These are phyloP conservation scores for Sclerotinia minor DNA, from an alignment of 2,329 filamentous ascomycete species.

Conservation along the genomic window DNA sequence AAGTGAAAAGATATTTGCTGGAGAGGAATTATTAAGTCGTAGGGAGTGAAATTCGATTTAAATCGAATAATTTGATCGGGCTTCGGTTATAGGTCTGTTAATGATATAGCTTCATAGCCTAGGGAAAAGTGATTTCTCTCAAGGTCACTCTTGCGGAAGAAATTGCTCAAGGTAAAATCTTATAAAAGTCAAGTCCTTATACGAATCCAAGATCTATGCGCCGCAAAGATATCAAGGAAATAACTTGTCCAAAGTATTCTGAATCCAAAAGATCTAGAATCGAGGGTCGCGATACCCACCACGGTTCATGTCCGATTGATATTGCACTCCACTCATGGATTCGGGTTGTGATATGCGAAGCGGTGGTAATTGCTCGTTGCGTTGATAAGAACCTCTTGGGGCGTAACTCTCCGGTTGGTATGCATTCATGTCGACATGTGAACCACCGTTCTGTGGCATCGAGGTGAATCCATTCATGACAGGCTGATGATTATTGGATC, in stretches of 20 bases:
- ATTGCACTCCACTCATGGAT: constrained; percentile 67
- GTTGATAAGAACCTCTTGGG: constrained; percentile 19
- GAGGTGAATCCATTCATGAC: constrained; percentile 27
- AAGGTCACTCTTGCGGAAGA: not conserved
- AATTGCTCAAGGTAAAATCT: not conserved
- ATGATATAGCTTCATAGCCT: not conserved
- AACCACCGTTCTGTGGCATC: constrained; percentile 20
- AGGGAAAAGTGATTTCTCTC: not conserved
- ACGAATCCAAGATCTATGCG: not conserved
- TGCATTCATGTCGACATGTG: constrained; percentile 22
- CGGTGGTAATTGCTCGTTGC: constrained; percentile 42
- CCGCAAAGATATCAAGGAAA: not conserved
- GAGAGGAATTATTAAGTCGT: not conserved
- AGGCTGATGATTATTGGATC: constrained; percentile 43
- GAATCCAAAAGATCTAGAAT: constrained; percentile 12
- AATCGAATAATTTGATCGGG: not conserved
- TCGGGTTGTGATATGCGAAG: constrained; percentile 47
- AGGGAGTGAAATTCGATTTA: not conserved
- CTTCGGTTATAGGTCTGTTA: not conserved
- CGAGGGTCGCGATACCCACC: constrained; percentile 23
- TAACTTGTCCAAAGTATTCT: not conserved
- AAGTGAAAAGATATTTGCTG: not conserved
- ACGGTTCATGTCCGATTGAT: constrained; percentile 40
- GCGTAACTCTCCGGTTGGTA: constrained; percentile 20
- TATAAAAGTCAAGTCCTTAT: not conserved